A percentile compares a stretch with the other conserved stretches of the same genome.
These are phyloP conservation scores for Silene vulgaris DNA, from an alignment of 179 eudicot genomes.

Conservation along the genomic window DNA sequence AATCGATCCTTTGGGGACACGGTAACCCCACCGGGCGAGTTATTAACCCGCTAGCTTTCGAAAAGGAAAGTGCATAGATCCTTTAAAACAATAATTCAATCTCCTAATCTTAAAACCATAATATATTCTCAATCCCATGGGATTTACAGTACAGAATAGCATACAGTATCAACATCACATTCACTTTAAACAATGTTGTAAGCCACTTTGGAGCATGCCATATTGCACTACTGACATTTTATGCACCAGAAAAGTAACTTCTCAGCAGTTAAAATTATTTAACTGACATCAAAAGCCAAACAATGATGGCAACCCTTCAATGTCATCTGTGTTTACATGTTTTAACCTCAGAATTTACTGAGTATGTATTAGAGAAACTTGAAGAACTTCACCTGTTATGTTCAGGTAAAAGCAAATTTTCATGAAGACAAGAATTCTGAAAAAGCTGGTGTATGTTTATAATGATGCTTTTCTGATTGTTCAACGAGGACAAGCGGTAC, in stretches of 20 bases:
- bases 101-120: background rate
- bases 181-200: constrained; percentile 24
- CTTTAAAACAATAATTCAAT: background rate
- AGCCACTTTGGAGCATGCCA: constrained; percentile 26
- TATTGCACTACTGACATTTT: constrained; percentile 8
- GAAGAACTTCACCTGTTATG: too few species aligned
- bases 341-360: constrained; percentile 8
- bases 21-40: too few species aligned
- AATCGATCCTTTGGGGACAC: too few species aligned
- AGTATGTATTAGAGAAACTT: background rate
- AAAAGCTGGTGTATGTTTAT: constrained; percentile 4
- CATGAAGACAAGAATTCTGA: background rate
- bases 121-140: background rate
- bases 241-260: constrained; percentile 14
- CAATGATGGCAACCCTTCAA: constrained; percentile 26
- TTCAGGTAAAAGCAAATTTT: background rate
- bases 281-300: constrained; percentile 6
- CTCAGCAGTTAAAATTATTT: constrained; percentile 16
- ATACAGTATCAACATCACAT: constrained; percentile 15
- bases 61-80: background rate
- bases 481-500: too few species aligned
- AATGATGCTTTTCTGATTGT: constrained; percentile 13
- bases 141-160: background rate
- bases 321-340: background rate
- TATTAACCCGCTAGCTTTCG: too few species aligned